Base-by-base conservation (phyloP, 2,329 filamentous ascomycete genomes). In the Aspergillus sp. region DNA sequence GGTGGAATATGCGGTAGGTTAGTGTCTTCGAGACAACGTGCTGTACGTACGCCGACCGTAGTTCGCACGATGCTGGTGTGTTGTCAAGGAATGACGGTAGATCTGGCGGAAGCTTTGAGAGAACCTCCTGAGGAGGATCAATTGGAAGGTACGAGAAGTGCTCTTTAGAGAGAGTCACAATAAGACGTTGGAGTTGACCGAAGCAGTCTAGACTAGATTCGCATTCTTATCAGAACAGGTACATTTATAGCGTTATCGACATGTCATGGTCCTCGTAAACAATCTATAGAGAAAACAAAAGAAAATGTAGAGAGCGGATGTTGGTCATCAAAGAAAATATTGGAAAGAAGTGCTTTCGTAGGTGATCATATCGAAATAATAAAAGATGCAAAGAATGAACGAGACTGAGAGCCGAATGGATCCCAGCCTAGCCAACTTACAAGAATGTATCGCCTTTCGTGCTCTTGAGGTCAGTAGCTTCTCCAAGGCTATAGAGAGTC, bases 1-100 rank as follows among this genome's bases (percentile, higher is more conserved):
- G 83, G 25, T 82, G 79, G 70, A 85, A 85, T 37, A 85, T 81
- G 39, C 81, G 77, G 64, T 80, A 80, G 7, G 80, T 83, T 52
- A 85, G 72, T n/a, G 82, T 79, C 56, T 80, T 82, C 14, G 82
- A 84, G 43, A 85, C 76, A n/a, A 81, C 76, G 63, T 84, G 82
- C 56, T 82, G 79, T 27, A 84, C 73, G 63, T 84, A 84, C 21
- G 82, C 81, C 45, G 79, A 73, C 25, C 82, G 80, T 15, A 85
- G 72, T 64, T 82, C 79, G 59, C 78, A 77, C 3, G 82, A 81
- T 3, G 82, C 76, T 14, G 73, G 69, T 8, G 79, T 83, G 63
- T 83, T 81, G 61, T 78, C 81, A 43, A 84, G 73, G 70, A 84
- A 83, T 2, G 81, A 78, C 6, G 82, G 82, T n/a, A 84, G 68